Percentiles rank a stretch among this genome's conserved stretches.
These are phyloP conservation scores for Podospora fimiseda DNA, from an alignment of 495 filamentous ascomycete genomes.

Conservation along the genomic window DNA sequence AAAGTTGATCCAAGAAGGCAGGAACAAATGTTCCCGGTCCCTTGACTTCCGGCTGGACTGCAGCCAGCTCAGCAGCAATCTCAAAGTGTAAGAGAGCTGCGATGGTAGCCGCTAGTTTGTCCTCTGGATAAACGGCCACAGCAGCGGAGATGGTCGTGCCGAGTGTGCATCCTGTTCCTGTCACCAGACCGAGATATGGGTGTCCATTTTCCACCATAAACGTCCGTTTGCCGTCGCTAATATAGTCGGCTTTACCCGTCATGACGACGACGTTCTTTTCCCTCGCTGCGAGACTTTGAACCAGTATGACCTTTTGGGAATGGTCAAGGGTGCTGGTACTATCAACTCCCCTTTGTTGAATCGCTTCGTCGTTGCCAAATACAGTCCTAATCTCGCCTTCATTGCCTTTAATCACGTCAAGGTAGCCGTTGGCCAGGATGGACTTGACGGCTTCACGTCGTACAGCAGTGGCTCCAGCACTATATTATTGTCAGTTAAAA, in stretches of 20 bases:
- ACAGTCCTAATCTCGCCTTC: conserved; percentile 82
- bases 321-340: conserved; percentile 55
- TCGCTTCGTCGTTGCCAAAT: conserved; percentile 44
- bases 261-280: conserved; percentile 75
- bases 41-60: conserved; percentile 50
- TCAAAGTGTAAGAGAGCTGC: conserved; percentile 74
- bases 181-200: conserved; percentile 68
- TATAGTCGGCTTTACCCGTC: conserved; percentile 72
- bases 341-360: conserved; percentile 86
- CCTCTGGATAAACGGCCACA: conserved; percentile 51
- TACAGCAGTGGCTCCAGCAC: conserved; percentile 70
- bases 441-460: conserved; percentile 63
- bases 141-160: conserved; percentile 75
- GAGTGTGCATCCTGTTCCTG: conserved; percentile 82
- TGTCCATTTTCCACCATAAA: conserved; percentile 72
- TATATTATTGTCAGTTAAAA: conserved; percentile 8
- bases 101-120: conserved; percentile 60
- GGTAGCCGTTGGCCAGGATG: conserved; percentile 68
- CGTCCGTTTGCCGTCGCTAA: conserved; percentile 66
- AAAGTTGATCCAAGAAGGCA: conserved; percentile 70
- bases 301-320: conserved; percentile 48
- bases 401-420: conserved; percentile 91
- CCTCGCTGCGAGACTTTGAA: conserved; percentile 56
- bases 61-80: conserved; percentile 77
- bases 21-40: conserved; percentile 88